Percentiles rank a stretch among this genome's conserved stretches.
These are phyloP conservation scores for Taphrina populina DNA, from an alignment of 1,139 yeast genomes.

Conservation along the genomic window DNA sequence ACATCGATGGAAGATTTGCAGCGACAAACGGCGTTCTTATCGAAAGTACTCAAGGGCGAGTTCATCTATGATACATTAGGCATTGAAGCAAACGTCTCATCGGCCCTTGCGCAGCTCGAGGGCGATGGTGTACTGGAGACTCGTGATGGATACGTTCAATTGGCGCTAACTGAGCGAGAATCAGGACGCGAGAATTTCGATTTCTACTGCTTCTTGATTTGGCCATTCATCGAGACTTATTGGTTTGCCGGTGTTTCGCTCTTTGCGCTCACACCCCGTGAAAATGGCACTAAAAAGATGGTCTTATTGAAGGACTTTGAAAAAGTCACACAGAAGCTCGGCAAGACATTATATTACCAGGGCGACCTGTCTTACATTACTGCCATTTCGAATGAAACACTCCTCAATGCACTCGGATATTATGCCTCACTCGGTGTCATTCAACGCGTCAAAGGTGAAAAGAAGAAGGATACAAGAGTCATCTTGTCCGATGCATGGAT, in stretches of 20 bases:
- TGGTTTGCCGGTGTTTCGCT: constrained; percentile 49
- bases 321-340: constrained; percentile 46
- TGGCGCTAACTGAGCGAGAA: constrained; percentile 44
- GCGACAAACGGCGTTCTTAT: constrained; percentile 45
- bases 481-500: constrained; percentile 40
- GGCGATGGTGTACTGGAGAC: constrained; percentile 43
- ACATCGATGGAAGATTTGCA: constrained; percentile 41
- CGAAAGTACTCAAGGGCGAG: constrained; percentile 48
- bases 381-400: constrained; percentile 49
- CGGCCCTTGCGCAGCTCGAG: constrained; percentile 43
- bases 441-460: constrained; percentile 38
- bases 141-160: constrained; percentile 41
- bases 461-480: constrained; percentile 37
- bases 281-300: constrained; percentile 40
- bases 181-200: constrained; percentile 47
- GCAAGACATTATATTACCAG: constrained; percentile 49
- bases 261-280: constrained; percentile 45
- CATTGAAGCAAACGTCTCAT: constrained; percentile 45
- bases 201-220: constrained; percentile 49
- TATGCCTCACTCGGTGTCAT: constrained; percentile 46
- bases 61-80: constrained; percentile 49
- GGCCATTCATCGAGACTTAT: constrained; percentile 52
- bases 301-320: constrained; percentile 45
- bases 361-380: constrained; percentile 50
- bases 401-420: constrained; percentile 46